Evolutionary conservation across 306 rosid species (phyloP).

Genomic region (Vigna radiata): DNA sequence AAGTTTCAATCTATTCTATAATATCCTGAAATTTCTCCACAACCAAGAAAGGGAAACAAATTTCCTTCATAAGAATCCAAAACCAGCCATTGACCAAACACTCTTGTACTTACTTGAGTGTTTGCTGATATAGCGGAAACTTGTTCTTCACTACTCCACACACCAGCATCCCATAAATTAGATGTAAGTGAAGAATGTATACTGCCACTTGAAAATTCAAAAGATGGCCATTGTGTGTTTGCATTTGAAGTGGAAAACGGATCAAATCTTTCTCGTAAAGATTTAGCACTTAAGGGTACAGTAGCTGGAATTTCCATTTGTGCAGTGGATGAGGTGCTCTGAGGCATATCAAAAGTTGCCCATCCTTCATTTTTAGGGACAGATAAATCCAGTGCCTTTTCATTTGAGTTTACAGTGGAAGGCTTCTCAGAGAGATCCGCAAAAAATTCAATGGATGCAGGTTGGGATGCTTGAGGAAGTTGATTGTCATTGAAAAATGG

Average conservation of each 20-base stretch:
- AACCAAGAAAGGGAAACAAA: not conserved
- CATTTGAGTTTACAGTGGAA: constrained; percentile 49
- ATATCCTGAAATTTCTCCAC: constrained; percentile 5
- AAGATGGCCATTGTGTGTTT: constrained; percentile 62
- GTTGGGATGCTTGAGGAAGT: constrained; percentile 48
- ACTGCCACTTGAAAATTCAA: constrained; percentile 45
- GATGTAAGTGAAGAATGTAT: constrained; percentile 49
- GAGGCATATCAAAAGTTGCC: constrained; percentile 84
- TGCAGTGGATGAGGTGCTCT: constrained; percentile 47
- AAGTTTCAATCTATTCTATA: constrained; percentile 34
- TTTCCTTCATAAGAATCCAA: constrained; percentile 25
- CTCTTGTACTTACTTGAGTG: constrained; percentile 57
- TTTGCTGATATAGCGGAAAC: constrained; percentile 45
- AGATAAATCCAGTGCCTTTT: constrained; percentile 48
- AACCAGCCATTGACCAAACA: constrained; percentile 20
- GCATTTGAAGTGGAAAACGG: constrained; percentile 55
- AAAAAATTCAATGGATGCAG: constrained; percentile 56
- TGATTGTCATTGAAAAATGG: constrained; percentile 47
- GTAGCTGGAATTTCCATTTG: constrained; percentile 45
- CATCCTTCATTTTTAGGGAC: constrained; percentile 74
- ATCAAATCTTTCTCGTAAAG: constrained; percentile 56
- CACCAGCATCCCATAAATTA: constrained; percentile 59
- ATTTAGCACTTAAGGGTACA: constrained; percentile 46
- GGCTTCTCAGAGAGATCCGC: constrained; percentile 49
- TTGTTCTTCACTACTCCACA: constrained; percentile 46